Evolutionary conservation across 2,329 filamentous ascomycete species (phyloP), one percentile per base, ranked within the genome.

Genomic region (Cladosporium colombiae): DNA sequence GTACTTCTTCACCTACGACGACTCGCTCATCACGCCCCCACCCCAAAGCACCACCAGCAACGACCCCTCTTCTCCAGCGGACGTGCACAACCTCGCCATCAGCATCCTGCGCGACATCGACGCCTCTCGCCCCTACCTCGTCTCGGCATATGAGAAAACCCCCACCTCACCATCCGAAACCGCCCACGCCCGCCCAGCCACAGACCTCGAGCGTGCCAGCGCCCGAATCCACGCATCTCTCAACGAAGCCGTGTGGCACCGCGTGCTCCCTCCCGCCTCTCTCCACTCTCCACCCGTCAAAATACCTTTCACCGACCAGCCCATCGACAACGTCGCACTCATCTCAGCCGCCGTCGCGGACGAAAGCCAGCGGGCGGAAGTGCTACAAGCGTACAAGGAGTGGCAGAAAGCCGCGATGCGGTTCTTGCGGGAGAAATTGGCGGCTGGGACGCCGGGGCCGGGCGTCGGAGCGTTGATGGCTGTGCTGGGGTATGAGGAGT

Each of bases 351-450:
- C 37, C 37, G 46, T 66, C 31, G 65, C 44, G 8, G 67, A 66
- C 11, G 67, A 67, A 8, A 49, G 35, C 13, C 35, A 65, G 27
- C 61, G 53, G 18, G 65, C 53, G 29, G 66, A 63, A 21, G 66
- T 68, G 27, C 62, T 70, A 55, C 50, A 68, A 49, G 58, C 61
- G 7, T 69, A 69, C 52, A 71, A 73, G 53, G 66, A 68, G 10
- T 71, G 69, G 65, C 74, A 73, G 63, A 77, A 75, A 58, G 69
- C 69, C n/a, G 74, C 87, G 5, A 84, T 87, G 75, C 76, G 81
- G 65, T 87, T 85, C 70, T 75, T 89, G 62, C 81, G 87, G 61
- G 84, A 85, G 81, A 85, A 84, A 1, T 68, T 89, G 27, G 79
- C 81, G 2, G 84, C 80, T 49, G 84, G 84, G 2, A 77, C 77